Evolutionary conservation across 2,329 filamentous ascomycete species (phyloP).

Genomic region (Aspergillus tamarii): DNA sequence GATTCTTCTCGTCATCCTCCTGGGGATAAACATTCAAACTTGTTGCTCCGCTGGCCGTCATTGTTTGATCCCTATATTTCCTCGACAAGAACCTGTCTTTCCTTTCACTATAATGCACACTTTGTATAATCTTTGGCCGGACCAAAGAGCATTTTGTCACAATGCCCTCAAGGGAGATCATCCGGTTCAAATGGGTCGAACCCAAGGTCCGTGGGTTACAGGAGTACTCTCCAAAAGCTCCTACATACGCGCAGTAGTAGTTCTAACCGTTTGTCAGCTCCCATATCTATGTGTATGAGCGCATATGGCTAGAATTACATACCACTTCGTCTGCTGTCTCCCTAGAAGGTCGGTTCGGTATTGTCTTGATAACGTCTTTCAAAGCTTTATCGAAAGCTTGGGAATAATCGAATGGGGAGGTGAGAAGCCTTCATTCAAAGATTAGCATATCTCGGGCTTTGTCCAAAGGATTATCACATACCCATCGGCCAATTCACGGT

Average conservation of each 20-base stretch:
- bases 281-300: not conserved
- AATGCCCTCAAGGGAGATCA: conserved; percentile 97
- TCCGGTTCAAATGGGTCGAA: conserved; percentile 87
- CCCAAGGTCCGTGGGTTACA: conserved; percentile 94
- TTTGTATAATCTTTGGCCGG: conserved; percentile 95
- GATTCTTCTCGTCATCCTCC: conserved; percentile 90
- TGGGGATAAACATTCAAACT: conserved; percentile 93
- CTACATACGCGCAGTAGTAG: conserved; percentile 97
- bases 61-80: conserved; percentile 95
- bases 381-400: conserved; percentile 88
- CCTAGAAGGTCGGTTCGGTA: conserved; percentile 73
- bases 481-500: conserved; percentile 75
- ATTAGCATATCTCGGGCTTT: conserved; percentile 15
- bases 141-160: conserved; percentile 96
- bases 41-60: conserved; percentile 83
- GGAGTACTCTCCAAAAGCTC: conserved; percentile 90
- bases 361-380: conserved; percentile 81
- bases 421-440: conserved; percentile 62
- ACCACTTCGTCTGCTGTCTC: conserved; percentile 77
- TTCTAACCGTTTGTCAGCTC: conserved; percentile 28
- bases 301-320: conserved; percentile 21
- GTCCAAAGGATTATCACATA: conserved; percentile 25
- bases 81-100: conserved; percentile 85
- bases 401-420: conserved; percentile 84
- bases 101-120: conserved; percentile 91